phyloP scores from a whole-genome alignment of 1,139 yeast species.

The Tardiomyces depauwii region DNA sequence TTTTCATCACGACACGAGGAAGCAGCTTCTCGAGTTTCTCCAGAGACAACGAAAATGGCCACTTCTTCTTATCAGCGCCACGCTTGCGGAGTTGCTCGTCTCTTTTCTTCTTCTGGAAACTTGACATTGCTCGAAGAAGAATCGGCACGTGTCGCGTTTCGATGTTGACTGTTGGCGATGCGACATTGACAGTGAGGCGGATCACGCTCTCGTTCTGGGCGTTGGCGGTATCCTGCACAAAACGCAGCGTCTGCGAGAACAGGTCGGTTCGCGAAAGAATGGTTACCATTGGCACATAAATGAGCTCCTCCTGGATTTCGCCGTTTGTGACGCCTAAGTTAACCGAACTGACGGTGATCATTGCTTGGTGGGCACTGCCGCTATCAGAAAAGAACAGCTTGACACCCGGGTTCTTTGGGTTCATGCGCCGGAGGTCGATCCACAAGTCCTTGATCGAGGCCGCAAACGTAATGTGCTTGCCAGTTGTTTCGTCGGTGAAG shows the following conservation, averaged over 20 bases:
- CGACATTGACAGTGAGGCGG: slow-evolving; percentile 24
- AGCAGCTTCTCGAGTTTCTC: slow-evolving; percentile 16
- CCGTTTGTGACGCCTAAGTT: slow-evolving; percentile 22
- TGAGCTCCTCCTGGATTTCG: slow-evolving; percentile 25
- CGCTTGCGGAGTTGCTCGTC: slow-evolving; percentile 1
- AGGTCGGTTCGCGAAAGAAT: slow-evolving; percentile 26
- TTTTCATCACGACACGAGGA: slow-evolving; percentile 24
- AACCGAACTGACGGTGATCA: slow-evolving; percentile 26
- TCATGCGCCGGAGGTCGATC: slow-evolving; percentile 28
- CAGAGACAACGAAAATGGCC: too few species aligned
- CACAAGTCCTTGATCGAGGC: slow-evolving; percentile 26
- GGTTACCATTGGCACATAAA: slow-evolving; percentile 30
- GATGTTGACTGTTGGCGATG: slow-evolving; percentile 29
- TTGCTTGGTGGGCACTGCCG: slow-evolving; percentile 31
- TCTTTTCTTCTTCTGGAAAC: slow-evolving; percentile 1
- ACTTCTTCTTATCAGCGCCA: too few species aligned
- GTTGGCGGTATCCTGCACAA: slow-evolving; percentile 14
- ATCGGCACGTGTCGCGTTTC: slow-evolving; percentile 24
- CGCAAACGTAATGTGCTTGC: slow-evolving; percentile 12
- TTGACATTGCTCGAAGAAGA: slow-evolving; percentile 13
- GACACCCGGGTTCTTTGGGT: slow-evolving; percentile 29
- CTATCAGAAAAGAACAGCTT: slow-evolving; percentile 24
- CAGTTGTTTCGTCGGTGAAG: slow-evolving; percentile 3
- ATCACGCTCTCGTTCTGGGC: slow-evolving; percentile 18
- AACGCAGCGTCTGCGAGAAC: slow-evolving; percentile 24